A percentile compares a stretch with the other conserved stretches of the same genome.
Evolutionary conservation across 441 rosid species (phyloP).

Genomic region (Sinapis alba): DNA sequence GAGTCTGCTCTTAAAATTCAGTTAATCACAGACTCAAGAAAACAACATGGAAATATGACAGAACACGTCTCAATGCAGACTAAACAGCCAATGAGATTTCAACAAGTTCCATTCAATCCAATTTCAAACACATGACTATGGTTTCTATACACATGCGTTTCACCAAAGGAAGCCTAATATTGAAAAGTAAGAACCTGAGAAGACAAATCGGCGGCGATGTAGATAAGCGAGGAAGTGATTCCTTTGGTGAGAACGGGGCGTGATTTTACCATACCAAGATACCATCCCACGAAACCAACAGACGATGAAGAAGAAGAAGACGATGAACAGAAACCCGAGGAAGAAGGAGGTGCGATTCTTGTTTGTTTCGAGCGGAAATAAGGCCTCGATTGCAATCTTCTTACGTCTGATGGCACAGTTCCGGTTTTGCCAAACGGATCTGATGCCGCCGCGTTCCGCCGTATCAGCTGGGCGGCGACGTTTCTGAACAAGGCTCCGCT

Average conservation of each 20-base stretch:
- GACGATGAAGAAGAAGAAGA: constrained; percentile 10
- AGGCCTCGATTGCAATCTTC: constrained; percentile 39
- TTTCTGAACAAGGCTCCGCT: constrained; percentile 44
- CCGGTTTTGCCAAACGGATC: constrained; percentile 10
- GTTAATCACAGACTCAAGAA: not conserved
- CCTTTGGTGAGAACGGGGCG: constrained; percentile 83
- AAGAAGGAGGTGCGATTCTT: constrained; percentile 11
- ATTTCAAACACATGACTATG: not conserved
- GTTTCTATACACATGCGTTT: not conserved
- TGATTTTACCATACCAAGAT: constrained; percentile 73
- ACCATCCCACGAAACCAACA: constrained; percentile 47
- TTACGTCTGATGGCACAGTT: not conserved
- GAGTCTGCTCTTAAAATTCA: not conserved
- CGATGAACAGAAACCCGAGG: not conserved
- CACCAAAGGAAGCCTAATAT: not conserved
- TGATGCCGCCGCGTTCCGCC: not conserved
- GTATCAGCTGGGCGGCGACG: constrained; percentile 4
- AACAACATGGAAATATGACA: too few relatives aligned
- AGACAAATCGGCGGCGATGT: constrained; percentile 83
- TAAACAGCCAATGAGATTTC: too few relatives aligned
- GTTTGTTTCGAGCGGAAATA: constrained; percentile 22
- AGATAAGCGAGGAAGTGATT: constrained; percentile 60
- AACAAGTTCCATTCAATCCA: too few relatives aligned
- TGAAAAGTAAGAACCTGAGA: constrained; percentile 61
- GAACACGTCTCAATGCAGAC: too few relatives aligned